Evolutionary conservation across 495 filamentous ascomycete species (phyloP).

Genomic region (Elaphomyces granulatus): DNA sequence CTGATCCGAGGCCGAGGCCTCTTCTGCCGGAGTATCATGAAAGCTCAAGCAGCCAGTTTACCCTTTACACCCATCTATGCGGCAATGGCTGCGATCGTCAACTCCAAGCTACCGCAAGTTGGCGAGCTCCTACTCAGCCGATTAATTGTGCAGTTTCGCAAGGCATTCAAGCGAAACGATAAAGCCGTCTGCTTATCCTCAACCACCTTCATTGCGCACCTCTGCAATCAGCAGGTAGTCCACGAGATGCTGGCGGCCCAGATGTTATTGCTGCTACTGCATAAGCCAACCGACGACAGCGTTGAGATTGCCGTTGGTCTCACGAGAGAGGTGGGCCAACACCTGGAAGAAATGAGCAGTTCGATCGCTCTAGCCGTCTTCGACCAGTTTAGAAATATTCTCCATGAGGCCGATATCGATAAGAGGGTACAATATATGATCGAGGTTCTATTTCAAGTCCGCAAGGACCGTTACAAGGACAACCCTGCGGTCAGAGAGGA

Average conservation of each 20-base stretch:
- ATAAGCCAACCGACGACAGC: slow-evolving; percentile 93
- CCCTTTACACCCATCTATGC: slow-evolving; percentile 94
- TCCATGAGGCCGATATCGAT: slow-evolving; percentile 92
- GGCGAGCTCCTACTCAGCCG: slow-evolving; percentile 81
- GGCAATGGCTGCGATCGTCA: slow-evolving; percentile 88
- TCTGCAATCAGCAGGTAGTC: slow-evolving; percentile 91
- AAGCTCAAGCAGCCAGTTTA: slow-evolving; percentile 90
- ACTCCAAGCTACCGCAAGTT: slow-evolving; percentile 89
- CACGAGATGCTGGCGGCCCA: slow-evolving; percentile 85
- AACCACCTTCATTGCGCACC: slow-evolving; percentile 86
- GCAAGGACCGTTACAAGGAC: slow-evolving; percentile 94
- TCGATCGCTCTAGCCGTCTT: slow-evolving; percentile 79
- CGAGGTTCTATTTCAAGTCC: slow-evolving; percentile 90
- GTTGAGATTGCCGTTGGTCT: slow-evolving; percentile 94
- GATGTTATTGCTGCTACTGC: slow-evolving; percentile 72
- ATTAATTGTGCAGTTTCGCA: slow-evolving; percentile 82
- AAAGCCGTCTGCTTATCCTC: slow-evolving; percentile 86
- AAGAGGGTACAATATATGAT: slow-evolving; percentile 98
- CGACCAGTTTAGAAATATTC: slow-evolving; percentile 85
- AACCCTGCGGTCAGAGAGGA: slow-evolving; percentile 83
- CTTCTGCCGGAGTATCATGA: slow-evolving; percentile 93
- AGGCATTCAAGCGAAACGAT: slow-evolving; percentile 92
- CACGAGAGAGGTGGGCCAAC: slow-evolving; percentile 79
- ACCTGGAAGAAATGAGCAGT: slow-evolving; percentile 85
- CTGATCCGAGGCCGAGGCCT: slow-evolving; percentile 78